phyloP scores from a whole-genome alignment of 164 flowering plant genomes.

The Aristolochia contorta region DNA sequence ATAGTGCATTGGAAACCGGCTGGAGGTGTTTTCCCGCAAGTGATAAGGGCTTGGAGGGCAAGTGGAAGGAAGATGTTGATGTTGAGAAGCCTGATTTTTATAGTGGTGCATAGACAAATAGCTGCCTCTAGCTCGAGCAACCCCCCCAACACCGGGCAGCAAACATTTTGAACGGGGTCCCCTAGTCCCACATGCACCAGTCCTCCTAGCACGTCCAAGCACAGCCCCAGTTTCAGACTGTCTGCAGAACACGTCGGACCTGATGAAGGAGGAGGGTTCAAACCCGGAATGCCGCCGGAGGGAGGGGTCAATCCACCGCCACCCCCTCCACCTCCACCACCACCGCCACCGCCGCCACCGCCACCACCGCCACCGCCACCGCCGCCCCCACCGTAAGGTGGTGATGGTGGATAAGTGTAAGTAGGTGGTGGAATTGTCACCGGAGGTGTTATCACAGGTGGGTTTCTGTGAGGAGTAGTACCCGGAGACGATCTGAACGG shows the following conservation, averaged over 20 bases:
- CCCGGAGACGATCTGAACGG: not conserved
- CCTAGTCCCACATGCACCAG: conserved; percentile 76
- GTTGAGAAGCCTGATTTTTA: conserved; percentile 70
- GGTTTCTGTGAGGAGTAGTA: conserved; percentile 19
- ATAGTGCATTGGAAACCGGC: conserved; percentile 63
- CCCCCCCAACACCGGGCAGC: conserved; percentile 79
- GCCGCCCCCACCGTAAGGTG: conserved; percentile 18
- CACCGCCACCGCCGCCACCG: conserved; percentile 2
- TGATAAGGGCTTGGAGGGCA: conserved; percentile 56
- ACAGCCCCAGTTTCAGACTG: conserved; percentile 68
- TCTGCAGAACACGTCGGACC: conserved; percentile 62
- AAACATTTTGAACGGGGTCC: conserved; percentile 56
- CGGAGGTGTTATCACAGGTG: conserved; percentile 27
- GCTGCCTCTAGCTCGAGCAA: conserved; percentile 90
- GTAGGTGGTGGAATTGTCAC: conserved; percentile 18
- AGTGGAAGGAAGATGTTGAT: conserved; percentile 72
- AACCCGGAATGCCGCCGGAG: conserved; percentile 18
- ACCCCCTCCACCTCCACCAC: no score
- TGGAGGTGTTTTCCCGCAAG: conserved; percentile 70
- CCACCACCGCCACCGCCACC: not conserved
- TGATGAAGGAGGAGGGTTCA: conserved; percentile 27
- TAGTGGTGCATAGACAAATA: conserved; percentile 67
- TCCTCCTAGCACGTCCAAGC: conserved; percentile 80
- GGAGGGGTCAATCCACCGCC: conserved; percentile 13
- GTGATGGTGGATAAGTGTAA: conserved; percentile 4